phyloP scores from a whole-genome alignment of 352 stramenopile species.

The Phytophthora pistaciae region DNA sequence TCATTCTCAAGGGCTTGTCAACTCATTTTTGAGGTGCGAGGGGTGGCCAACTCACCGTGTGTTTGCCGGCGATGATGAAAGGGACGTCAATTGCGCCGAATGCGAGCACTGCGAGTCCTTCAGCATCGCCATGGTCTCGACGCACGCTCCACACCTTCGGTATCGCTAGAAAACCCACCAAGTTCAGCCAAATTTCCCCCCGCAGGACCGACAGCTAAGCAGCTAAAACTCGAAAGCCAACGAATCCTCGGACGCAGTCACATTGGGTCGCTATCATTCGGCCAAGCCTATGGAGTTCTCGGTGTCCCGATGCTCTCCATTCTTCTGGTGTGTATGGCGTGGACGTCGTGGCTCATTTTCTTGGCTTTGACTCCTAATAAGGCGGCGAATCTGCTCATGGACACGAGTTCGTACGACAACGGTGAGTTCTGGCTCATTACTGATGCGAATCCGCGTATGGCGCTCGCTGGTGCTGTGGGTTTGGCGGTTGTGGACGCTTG shows the following conservation, averaged over 20 bases:
- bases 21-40: neutral
- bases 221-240: neutral
- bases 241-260: neutral
- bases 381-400: constrained; percentile 37
- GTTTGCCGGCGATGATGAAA: neutral
- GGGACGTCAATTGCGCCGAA: neutral
- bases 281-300: constrained; percentile 17
- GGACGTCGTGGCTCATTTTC: constrained; percentile 29
- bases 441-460: constrained; percentile 15
- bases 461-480: constrained; percentile 1
- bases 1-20: neutral
- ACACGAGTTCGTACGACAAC: constrained; percentile 32
- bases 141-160: neutral
- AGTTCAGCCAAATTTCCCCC: neutral
- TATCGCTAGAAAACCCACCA: neutral
- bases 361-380: constrained; percentile 23
- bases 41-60: neutral
- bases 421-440: constrained; percentile 31
- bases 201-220: neutral
- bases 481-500: constrained; percentile 18
- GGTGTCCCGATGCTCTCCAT: constrained; percentile 24
- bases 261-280: neutral
- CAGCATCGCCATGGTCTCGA: neutral
- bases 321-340: constrained; percentile 18
- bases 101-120: neutral